Conservation (phyloP, 345 rosid species). For the Bruguiera sexangula region DNA sequence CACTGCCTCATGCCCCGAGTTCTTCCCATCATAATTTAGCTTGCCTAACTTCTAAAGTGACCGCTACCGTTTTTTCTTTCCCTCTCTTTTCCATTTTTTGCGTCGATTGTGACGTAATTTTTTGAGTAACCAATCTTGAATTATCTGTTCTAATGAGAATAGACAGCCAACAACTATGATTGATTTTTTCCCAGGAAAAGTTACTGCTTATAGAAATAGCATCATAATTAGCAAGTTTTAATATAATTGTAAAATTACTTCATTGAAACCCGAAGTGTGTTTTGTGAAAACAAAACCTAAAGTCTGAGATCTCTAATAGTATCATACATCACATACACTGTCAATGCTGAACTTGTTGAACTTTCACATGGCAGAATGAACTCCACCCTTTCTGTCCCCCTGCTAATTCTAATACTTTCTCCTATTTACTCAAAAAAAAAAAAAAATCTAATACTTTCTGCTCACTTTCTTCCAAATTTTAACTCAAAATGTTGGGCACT, state of each 20-base stretch:
- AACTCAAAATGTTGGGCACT: constrained; percentile 14
- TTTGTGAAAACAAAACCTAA: too few species aligned
- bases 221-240: too few species aligned
- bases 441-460: constrained; percentile 1
- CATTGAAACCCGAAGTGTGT: not conserved
- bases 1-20: constrained; percentile 13
- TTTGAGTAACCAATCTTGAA: not conserved
- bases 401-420: constrained; percentile 7
- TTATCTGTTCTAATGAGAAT: too few species aligned
- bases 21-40: constrained; percentile 26
- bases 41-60: constrained; percentile 20
- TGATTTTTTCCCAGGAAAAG: too few species aligned
- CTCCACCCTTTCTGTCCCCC: constrained; percentile 36
- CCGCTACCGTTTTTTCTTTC: not conserved
- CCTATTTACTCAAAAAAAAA: too few species aligned
- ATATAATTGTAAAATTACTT: too few species aligned
- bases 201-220: too few species aligned
- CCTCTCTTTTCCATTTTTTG: constrained; percentile 2
- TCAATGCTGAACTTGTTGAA: too few species aligned
- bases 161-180: too few species aligned
- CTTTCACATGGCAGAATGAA: constrained; percentile 18
- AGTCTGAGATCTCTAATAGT: too few species aligned
- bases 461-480: constrained; percentile 16
- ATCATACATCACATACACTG: too few species aligned
- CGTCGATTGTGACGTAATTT: not conserved